Conservation (phyloP, 768 basidiomycete genomes). For the Galerina sulciceps region DNA sequence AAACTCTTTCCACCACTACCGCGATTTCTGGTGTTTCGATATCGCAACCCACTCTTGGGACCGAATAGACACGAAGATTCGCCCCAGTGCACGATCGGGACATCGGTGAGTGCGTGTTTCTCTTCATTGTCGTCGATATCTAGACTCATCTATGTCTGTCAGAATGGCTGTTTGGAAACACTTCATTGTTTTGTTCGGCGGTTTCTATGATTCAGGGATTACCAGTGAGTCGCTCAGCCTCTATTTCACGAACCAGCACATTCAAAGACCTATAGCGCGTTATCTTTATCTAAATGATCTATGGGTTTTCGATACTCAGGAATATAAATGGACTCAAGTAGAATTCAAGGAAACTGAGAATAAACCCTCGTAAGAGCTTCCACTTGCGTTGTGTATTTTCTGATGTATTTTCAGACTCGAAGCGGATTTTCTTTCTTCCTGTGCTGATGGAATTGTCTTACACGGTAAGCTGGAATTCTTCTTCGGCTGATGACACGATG, state of each 20-base stretch:
- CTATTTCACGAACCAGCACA: neutral
- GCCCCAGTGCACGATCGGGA: slow-evolving; percentile 82
- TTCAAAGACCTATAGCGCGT: slow-evolving; percentile 49
- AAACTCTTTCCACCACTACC: slow-evolving; percentile 85
- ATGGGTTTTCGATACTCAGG: slow-evolving; percentile 86
- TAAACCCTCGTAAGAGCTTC: slow-evolving; percentile 66
- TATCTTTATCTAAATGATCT: slow-evolving; percentile 86
- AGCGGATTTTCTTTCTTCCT: slow-evolving; percentile 89
- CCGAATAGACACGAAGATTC: slow-evolving; percentile 82
- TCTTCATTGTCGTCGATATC: neutral
- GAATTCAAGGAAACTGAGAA: slow-evolving; percentile 74
- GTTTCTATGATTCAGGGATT: slow-evolving; percentile 87
- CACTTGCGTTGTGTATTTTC: neutral
- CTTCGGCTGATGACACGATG: neutral
- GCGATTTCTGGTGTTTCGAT: slow-evolving; percentile 90
- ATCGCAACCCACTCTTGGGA: slow-evolving; percentile 83
- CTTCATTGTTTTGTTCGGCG: slow-evolving; percentile 84
- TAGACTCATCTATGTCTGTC: neutral
- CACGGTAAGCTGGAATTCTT: slow-evolving; percentile 54
- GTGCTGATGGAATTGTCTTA: slow-evolving; percentile 76
- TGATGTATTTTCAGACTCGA: slow-evolving; percentile 46
- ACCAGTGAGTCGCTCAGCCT: slow-evolving; percentile 53
- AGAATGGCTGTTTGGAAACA: slow-evolving; percentile 94
- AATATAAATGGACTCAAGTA: slow-evolving; percentile 84
- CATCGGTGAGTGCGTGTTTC: slow-evolving; percentile 57